A percentile compares a stretch with the other conserved stretches of the same genome.
Conservation (phyloP, 805 yeast species). For the Candida broadrunensis region DNA sequence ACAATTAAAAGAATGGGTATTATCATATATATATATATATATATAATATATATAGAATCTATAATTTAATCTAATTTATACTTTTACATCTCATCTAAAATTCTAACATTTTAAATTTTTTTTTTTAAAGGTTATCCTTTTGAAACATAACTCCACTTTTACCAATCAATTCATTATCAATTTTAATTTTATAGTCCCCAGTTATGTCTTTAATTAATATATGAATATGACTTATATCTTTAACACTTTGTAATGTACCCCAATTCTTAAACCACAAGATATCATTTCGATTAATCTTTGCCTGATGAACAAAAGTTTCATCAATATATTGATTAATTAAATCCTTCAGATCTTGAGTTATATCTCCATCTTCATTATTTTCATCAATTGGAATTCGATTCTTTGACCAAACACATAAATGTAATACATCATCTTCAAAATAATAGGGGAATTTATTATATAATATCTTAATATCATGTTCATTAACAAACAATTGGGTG, state of each 20-base stretch:
- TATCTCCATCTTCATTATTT: conserved; percentile 48
- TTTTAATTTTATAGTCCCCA: conserved; percentile 9
- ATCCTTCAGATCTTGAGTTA: conserved; percentile 38
- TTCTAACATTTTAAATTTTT: no score
- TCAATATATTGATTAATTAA: conserved; percentile 45
- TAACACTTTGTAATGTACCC: conserved; percentile 66
- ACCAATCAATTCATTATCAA: conserved; percentile 4
- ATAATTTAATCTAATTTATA: no score
- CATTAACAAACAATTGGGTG: conserved; percentile 6
- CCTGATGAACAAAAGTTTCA: conserved; percentile 44
- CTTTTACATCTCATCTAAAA: no score
- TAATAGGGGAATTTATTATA: conserved; percentile 68
- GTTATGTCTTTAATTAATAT: conserved; percentile 48
- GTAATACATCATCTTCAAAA: conserved; percentile 49
- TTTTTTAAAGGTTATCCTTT: no score
- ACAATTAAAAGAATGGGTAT: no score
- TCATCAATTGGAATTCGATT: conserved; percentile 52
- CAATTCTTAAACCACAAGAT: conserved; percentile 72
- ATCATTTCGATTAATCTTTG: conserved; percentile 34
- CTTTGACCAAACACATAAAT: conserved; percentile 69
- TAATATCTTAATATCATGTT: conserved; percentile 43
- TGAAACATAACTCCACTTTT: conserved; percentile 5
- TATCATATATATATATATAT: no score
- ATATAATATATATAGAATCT: no score
- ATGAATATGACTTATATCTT: conserved; percentile 68